Percentiles rank a stretch among this genome's conserved stretches.
Conservation (phyloP, 306 rosid genomes). For the Crataegus laevigata region DNA sequence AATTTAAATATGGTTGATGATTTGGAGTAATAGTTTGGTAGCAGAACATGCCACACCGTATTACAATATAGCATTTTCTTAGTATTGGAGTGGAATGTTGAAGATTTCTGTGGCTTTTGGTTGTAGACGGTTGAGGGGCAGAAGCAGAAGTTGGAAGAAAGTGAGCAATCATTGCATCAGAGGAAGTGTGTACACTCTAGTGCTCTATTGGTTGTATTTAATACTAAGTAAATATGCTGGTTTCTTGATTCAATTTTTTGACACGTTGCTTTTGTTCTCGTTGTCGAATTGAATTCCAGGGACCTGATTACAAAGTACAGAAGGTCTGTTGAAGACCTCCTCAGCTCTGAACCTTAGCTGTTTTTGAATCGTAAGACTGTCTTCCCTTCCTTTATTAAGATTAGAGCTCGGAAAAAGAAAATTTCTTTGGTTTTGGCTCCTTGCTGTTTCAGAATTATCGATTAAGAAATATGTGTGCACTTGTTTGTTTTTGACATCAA, state of each 20-base stretch:
- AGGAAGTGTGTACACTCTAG: slow-evolving; percentile 38
- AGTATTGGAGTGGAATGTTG: slow-evolving; percentile 3
- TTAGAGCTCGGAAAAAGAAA: neutral
- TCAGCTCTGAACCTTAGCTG: slow-evolving; percentile 52
- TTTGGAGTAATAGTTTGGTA: neutral
- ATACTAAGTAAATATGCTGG: neutral
- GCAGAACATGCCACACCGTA: neutral
- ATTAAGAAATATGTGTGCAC: too few relatives aligned
- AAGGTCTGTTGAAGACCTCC: slow-evolving; percentile 66
- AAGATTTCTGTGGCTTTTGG: slow-evolving; percentile 10
- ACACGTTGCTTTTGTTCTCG: neutral
- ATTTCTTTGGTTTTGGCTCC: neutral
- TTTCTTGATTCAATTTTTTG: slow-evolving; percentile 2
- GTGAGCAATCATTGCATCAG: slow-evolving; percentile 63
- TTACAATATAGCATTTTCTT: neutral
- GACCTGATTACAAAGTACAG: slow-evolving; percentile 60
- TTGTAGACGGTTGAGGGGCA: slow-evolving; percentile 88
- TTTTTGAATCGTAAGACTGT: neutral
- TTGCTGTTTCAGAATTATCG: neutral
- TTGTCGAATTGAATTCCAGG: slow-evolving; percentile 26
- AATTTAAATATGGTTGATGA: neutral
- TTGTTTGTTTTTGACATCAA: neutral
- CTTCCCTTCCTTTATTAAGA: neutral
- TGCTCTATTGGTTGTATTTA: neutral
- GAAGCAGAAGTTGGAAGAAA: slow-evolving; percentile 73